These are phyloP conservation scores for Fusarium camptoceras DNA, from an alignment of 2,329 filamentous ascomycete genomes.

Conservation along the genomic window DNA sequence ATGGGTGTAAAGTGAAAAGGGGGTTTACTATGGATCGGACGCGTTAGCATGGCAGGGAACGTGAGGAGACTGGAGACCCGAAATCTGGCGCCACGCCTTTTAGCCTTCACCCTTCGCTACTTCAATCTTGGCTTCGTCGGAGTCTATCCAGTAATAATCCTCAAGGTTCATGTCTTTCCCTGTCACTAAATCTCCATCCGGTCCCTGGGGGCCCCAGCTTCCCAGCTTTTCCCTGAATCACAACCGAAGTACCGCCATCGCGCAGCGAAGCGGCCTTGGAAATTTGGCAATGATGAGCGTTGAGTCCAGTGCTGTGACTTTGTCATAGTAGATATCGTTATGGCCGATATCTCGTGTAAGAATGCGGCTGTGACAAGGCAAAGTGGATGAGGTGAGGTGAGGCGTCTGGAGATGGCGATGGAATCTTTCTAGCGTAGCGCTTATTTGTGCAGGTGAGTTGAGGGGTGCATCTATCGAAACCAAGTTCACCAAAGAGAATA, in stretches of 20 bases:
- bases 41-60: constrained; percentile 2
- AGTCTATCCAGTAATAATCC: constrained; percentile 2
- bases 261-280: background rate
- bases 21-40: constrained; percentile 22
- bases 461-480: constrained; percentile 16
- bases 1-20: constrained; percentile 10
- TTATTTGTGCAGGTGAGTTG: background rate
- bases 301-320: background rate
- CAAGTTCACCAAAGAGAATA: background rate
- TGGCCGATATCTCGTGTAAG: background rate
- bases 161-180: constrained; percentile 8
- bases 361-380: constrained; percentile 14
- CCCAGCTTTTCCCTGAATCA: constrained; percentile 6
- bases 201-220: background rate
- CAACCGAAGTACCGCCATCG: constrained; percentile 33
- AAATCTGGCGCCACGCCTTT: constrained; percentile 31
- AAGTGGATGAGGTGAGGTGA: background rate
- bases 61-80: constrained; percentile 6
- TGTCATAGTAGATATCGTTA: background rate
- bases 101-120: constrained; percentile 9
- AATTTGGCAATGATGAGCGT: constrained; percentile 9
- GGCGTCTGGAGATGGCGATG: background rate
- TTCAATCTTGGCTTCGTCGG: constrained; percentile 7
- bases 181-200: constrained; percentile 7
- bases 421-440: constrained; percentile 1